Percentiles rank a stretch among this genome's conserved stretches.
These are phyloP conservation scores for Hondaea fermentalgiana DNA, from an alignment of 108 stramenopile species.

Conservation along the genomic window DNA sequence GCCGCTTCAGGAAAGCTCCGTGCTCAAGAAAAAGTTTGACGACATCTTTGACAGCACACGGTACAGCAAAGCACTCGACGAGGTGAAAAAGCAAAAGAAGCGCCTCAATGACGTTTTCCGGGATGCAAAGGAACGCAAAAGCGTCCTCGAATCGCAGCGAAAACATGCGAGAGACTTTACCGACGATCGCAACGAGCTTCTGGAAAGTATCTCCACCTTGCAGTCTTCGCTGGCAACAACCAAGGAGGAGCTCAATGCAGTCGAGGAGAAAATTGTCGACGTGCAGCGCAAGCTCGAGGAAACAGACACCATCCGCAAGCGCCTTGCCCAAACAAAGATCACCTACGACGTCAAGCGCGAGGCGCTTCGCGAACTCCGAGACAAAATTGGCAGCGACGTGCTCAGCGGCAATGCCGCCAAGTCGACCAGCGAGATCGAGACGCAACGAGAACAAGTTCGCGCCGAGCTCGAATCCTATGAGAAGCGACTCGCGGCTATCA, in stretches of 20 bases:
- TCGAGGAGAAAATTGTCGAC: constrained; percentile 45
- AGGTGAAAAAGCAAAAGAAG: constrained; percentile 66
- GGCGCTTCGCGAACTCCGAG: not conserved
- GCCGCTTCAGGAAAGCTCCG: constrained; percentile 80
- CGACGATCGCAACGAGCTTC: constrained; percentile 21
- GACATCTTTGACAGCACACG: constrained; percentile 96
- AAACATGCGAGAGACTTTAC: constrained; percentile 50
- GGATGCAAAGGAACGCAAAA: constrained; percentile 55
- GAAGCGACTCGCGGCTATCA: not conserved
- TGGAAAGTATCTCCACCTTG: constrained; percentile 35
- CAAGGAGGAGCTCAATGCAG: constrained; percentile 31
- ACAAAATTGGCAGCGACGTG: not conserved
- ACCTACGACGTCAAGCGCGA: not conserved
- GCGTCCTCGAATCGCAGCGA: constrained; percentile 65
- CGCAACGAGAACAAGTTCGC: constrained; percentile 11
- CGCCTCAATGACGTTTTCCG: constrained; percentile 38
- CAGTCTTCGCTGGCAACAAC: constrained; percentile 29
- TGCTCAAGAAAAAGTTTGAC: constrained; percentile 96
- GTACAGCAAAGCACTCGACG: constrained; percentile 89
- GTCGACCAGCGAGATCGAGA: constrained; percentile 22
- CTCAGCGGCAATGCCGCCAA: not conserved
- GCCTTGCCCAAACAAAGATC: not conserved
- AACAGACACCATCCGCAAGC: not conserved
- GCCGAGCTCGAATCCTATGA: not conserved
- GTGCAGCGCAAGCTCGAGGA: constrained; percentile 26